Base-by-base conservation (phyloP, 345 rosid genomes). In the Pugionium cornutum region DNA sequence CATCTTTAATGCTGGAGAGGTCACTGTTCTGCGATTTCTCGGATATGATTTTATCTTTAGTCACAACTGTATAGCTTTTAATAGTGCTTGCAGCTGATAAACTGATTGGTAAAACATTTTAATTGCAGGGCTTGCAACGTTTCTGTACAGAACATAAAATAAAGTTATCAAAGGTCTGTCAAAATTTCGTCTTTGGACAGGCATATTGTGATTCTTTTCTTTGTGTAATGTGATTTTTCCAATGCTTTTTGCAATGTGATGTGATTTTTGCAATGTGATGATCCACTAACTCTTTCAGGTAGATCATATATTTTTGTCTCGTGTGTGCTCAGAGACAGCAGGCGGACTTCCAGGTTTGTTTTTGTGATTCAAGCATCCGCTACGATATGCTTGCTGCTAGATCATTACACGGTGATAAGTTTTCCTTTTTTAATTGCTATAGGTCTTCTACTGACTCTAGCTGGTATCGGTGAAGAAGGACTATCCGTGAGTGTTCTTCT, bases 1-100 rank as follows among this genome's bases (percentile, higher is more conserved):
- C 77, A 86, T 94, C 64, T 94, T 94, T 77, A 94, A 94, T 82
- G 96, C 96, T 64, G 99, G 99, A 49, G 99, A 94, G 92, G 99
- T 94, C 65, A 64, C 70, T 35, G 7, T 54, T 35, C 34, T 63
- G 11, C 33, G 2, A 2, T 29, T 52, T 28, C 7, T 59, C 4
- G 29, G 66, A 28, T 55, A 1, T 48, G 28, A n/a, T 11, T 11
- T 40, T 51, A 26, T 7, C 18, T n/a, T 53, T 40, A 31, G 9
- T 48, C 40, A 29, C 31, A 18, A 29, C 11, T 43, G 31, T 53
- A 5, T 54, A 55, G 49, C 9, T 30, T 18, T 49, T 28, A 1
- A 36, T 18, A 66, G 67, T 50, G 9, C 6, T 2, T 41, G 5
- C 5, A 7, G 32, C 26, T 18, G 18, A 18, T 18, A 18, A 18